Percentiles rank a stretch among this genome's conserved stretches.
Conservation (phyloP, 2,329 filamentous ascomycete species). For the Grosmannia clavigera region DNA sequence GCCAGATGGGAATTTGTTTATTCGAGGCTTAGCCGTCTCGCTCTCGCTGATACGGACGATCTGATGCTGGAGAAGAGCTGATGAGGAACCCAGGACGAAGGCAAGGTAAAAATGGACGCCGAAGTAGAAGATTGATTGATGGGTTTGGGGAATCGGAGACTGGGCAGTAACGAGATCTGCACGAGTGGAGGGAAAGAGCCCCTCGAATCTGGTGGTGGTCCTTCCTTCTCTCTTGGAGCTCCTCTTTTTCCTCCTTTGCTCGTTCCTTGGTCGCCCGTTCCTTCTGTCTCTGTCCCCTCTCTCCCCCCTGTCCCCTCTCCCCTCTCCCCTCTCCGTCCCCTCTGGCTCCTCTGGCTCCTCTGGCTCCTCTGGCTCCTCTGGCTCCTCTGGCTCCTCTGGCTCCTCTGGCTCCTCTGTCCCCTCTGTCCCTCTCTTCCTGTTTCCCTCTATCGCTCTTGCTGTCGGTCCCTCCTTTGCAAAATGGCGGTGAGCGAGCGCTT, state of each 20-base stretch:
- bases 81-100: not conserved
- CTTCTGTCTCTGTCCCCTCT: too few species aligned
- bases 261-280: not conserved
- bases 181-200: not conserved
- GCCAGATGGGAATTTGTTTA: not conserved
- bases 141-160: not conserved
- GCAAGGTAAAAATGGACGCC: not conserved
- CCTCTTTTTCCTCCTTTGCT: not conserved
- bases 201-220: not conserved
- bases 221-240: not conserved
- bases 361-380: too few species aligned
- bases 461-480: constrained; percentile 1
- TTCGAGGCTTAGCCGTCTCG: not conserved
- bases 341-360: too few species aligned
- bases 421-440: too few species aligned
- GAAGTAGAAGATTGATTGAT: not conserved
- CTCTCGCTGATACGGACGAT: not conserved
- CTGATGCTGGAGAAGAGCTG: not conserved
- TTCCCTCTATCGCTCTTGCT: too few species aligned
- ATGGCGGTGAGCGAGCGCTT: constrained; percentile 10
- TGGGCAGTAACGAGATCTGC: not conserved
- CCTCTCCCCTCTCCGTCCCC: too few species aligned
- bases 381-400: too few species aligned
- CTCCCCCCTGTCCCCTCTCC: not conserved
- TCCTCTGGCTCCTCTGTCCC: not conserved